phyloP scores from a whole-genome alignment of 116 monocot species.

The Posidonia oceanica region DNA sequence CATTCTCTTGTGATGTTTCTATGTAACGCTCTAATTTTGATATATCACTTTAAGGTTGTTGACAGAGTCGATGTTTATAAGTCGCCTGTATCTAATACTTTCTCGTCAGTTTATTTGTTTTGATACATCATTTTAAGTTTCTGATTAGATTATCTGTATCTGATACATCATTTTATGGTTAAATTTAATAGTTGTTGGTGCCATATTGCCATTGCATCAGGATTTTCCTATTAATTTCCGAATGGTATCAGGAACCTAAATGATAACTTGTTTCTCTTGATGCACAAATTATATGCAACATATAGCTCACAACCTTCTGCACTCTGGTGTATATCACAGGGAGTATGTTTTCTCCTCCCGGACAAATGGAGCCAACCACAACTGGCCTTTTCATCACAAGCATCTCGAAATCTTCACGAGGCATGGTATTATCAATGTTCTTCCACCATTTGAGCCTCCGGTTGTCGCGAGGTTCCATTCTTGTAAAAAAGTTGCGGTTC shows the following conservation, averaged over 20 bases:
- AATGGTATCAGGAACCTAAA: not conserved
- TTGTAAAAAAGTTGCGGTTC: not conserved
- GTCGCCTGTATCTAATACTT: not conserved
- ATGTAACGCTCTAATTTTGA: not conserved
- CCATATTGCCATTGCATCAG: too few relatives aligned
- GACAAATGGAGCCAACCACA: not conserved
- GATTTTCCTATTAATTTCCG: not conserved
- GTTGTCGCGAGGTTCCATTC: not conserved
- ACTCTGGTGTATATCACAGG: not conserved
- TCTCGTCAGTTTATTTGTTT: not conserved
- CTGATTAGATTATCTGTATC: not conserved
- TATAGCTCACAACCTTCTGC: not conserved
- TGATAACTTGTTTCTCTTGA: not conserved
- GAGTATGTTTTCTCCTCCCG: conserved; percentile 7
- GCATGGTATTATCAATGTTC: not conserved
- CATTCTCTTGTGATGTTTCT: too few relatives aligned
- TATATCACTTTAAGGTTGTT: not conserved
- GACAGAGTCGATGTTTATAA: not conserved
- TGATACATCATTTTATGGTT: not conserved
- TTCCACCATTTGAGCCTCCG: conserved; percentile 5
- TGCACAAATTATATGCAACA: not conserved
- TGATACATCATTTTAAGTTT: not conserved
- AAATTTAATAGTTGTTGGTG: not conserved
- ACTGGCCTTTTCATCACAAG: conserved; percentile 4
- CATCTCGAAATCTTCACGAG: conserved; percentile 3